phyloP scores from a whole-genome alignment of 345 rosid species.

The Xanthoceras sorbifolium region DNA sequence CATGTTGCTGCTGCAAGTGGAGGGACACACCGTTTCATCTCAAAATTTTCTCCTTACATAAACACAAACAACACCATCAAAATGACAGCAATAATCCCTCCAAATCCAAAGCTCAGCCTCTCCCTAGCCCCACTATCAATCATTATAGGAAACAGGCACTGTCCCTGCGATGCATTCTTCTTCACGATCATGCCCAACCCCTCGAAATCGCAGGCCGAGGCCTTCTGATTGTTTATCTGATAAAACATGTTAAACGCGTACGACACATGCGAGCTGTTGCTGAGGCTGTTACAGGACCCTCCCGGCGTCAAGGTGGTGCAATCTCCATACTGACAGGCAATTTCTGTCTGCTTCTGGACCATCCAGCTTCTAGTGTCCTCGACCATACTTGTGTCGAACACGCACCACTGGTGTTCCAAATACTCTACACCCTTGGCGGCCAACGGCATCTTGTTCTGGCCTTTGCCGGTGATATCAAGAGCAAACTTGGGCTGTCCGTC shows the following conservation, averaged over 20 bases:
- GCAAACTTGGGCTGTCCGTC: constrained; percentile 76
- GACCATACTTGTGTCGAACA: constrained; percentile 30
- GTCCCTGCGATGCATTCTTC: constrained; percentile 41
- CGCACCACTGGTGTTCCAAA: constrained; percentile 64
- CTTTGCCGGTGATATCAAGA: constrained; percentile 64
- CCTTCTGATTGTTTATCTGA: constrained; percentile 61
- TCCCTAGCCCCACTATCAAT: constrained; percentile 36
- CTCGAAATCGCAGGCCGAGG: constrained; percentile 60
- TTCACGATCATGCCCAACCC: constrained; percentile 52
- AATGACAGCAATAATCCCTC: neutral
- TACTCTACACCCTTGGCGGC: constrained; percentile 69
- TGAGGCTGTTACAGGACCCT: constrained; percentile 44
- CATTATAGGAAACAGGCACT: constrained; percentile 65
- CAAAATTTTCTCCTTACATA: neutral
- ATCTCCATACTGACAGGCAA: constrained; percentile 64
- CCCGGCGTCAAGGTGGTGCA: constrained; percentile 50
- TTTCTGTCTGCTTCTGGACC: constrained; percentile 28
- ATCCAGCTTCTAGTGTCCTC: neutral
- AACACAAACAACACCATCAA: neutral
- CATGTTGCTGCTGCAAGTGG: no score
- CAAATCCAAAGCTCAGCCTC: constrained; percentile 15
- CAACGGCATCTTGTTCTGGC: constrained; percentile 45
- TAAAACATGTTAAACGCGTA: constrained; percentile 78
- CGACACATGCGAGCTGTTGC: constrained; percentile 38
- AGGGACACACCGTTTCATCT: no score